Evolutionary conservation across 2,329 filamentous ascomycete species (phyloP), one percentile per base, ranked within the genome.

Genomic region (Thielaviopsis punctulata): DNA sequence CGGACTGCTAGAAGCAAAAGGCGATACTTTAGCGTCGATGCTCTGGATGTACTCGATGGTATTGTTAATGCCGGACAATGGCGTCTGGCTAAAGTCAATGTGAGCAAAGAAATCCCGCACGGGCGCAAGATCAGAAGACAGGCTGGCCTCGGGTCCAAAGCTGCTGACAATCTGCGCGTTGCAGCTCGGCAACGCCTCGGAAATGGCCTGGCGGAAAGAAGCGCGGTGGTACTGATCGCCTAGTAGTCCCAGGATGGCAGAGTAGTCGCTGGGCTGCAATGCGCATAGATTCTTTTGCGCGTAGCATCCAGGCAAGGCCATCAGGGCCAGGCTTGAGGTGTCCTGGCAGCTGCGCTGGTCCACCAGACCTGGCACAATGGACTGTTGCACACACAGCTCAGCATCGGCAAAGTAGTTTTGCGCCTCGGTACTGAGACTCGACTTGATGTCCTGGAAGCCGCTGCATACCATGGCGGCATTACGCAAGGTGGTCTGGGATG

Each of bases 201-300:
- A 18, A 23, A 45, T n/a, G 21, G 53, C 49, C 25, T 43, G 25
- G 13, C 50, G 39, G 21, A 55, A 55, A n/a, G 47, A 41, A 9
- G 39, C 46, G 33, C 49, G 49, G 23, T 49, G 53, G 18, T 55
- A 49, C n/a, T 55, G 49, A 9, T 44, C 48, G 8, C 19, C 30
- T 19, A 55, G 30, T 10, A 55, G 39, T 12, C 49, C 49, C 3
- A 55, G 30, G 39, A 55, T 55, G 21, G 48, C 15, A 4, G 44
- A 13, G 41, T 55, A 55, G 33, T 52, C 49, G n/a, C 13, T 30
- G n/a, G 45, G n/a, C 13, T 39, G 30, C 13, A 55, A 27, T 13
- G 51, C 49, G 30, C 53, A 55, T 5, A 55, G 41, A 12, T 45
- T 41, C 18, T 52, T 33, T 13, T 51, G 48, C 6, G 23, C 23